Base-by-base conservation (phyloP, 2,329 filamentous ascomycete species). In the Colletotrichum brevisporum region DNA sequence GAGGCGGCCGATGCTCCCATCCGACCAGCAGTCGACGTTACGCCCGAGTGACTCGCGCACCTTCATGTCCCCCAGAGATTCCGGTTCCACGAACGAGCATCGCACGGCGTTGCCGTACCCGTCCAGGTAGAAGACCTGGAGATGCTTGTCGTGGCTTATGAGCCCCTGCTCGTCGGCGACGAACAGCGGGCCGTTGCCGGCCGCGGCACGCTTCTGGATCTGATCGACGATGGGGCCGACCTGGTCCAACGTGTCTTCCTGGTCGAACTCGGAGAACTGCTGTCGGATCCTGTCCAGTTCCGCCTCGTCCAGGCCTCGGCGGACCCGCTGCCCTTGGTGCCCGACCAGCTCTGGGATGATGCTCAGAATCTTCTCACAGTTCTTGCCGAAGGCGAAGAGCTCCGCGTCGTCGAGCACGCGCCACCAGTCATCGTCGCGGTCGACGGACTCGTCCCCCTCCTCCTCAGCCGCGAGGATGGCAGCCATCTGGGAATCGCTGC, bases 121-220 rank as follows among this genome's bases (percentile, higher is more conserved):
- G 13, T 53, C 50, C 24, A 53, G 24, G 50, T 31, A 53, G 24
- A 53, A 53, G 8, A 53, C 50, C 24, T 31, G 5, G 50, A 53
- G 50, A 21, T 21, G 16, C 12, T 50, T 4, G 6, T 50, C 47
- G n/a, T n/a, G n/a, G n/a, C n/a, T n/a, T 6, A 26, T 18, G 47
- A 50, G 47, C 47, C n/a, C 47, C 24, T 53, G 24, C n/a, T 53
- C 24, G 26, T 53, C 50, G 50, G 50, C 50, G 50, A 53, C 50
- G 31, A 53, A 53, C 5, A 53, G 26, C 24, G 24, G 50, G 16
- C 26, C 50, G 8, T 53, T 53, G 24, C 50, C 26, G 21, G 50
- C 24, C 24, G 50, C 50, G 15, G 50, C 50, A 6, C 50, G 27
- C 50, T 53, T 31, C 21, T 53, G 50, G 50, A 53, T 53, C 12